Conservation (phyloP, 371 early-diverging fungal genomes). For the Saksenaea oblongispora region DNA sequence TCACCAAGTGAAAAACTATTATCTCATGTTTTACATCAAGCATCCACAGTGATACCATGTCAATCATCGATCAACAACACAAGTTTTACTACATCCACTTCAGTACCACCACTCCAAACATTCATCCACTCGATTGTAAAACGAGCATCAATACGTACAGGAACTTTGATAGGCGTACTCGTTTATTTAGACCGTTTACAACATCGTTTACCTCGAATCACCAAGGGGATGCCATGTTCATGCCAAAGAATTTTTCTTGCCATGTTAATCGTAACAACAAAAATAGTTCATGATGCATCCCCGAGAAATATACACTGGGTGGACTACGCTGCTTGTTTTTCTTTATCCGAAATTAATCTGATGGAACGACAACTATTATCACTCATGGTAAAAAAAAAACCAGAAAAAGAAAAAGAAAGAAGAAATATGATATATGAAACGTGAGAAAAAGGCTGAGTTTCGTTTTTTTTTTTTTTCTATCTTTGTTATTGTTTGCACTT, state of each 20-base stretch:
- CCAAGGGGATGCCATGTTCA: conserved; percentile 75
- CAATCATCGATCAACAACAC: conserved; percentile 4
- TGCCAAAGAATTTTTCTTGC: conserved; percentile 80
- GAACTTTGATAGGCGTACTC: conserved; percentile 62
- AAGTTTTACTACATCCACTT: conserved; percentile 6
- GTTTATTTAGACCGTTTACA: conserved; percentile 61
- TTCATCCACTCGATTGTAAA: conserved; percentile 59
- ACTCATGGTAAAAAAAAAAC: conserved; percentile 49
- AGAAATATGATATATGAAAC: neutral
- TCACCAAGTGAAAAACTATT: conserved; percentile 21
- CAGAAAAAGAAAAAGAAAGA: neutral
- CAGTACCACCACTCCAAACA: conserved; percentile 43
- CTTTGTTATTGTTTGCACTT: conserved; percentile 2
- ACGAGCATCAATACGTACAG: conserved; percentile 56
- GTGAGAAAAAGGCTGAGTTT: conserved; percentile 1
- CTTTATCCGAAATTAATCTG: conserved; percentile 74
- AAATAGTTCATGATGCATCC: conserved; percentile 73
- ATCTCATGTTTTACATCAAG: conserved; percentile 23
- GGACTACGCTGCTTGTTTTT: conserved; percentile 62
- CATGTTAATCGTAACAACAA: conserved; percentile 69
- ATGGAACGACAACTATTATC: conserved; percentile 82
- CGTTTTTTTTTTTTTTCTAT: conserved; percentile 1
- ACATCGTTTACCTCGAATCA: conserved; percentile 49
- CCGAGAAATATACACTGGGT: conserved; percentile 83
- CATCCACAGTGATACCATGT: conserved; percentile 22